phyloP scores from a whole-genome alignment of 148 eudicot genomes.

The Nepenthes gracilis region DNA sequence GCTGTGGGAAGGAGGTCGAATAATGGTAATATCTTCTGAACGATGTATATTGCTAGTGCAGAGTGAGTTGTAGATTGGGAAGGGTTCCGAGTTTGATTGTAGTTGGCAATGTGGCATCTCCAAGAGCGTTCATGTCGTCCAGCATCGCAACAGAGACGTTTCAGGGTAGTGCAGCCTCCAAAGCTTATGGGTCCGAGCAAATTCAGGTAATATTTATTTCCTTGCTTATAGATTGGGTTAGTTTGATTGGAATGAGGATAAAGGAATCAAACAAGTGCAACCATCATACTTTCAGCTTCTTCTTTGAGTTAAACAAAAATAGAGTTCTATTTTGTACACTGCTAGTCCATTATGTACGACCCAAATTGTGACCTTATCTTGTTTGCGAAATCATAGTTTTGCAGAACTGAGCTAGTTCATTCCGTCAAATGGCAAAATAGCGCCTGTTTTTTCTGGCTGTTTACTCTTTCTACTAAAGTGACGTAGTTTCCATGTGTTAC shows the following conservation, averaged over 20 bases:
- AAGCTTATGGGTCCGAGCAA: slow-evolving; percentile 86
- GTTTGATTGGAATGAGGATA: not conserved
- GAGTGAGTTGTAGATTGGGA: slow-evolving; percentile 34
- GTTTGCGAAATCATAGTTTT: too few relatives aligned
- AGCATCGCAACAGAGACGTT: slow-evolving; percentile 37
- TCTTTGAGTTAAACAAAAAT: too few relatives aligned
- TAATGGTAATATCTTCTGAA: not conserved
- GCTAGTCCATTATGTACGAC: too few relatives aligned
- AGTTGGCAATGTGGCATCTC: slow-evolving; percentile 29
- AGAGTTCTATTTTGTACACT: too few relatives aligned
- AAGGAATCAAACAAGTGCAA: not conserved
- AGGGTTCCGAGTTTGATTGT: slow-evolving; percentile 23
- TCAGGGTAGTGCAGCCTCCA: slow-evolving; percentile 26
- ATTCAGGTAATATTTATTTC: slow-evolving; percentile 60
- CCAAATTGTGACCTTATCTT: too few relatives aligned
- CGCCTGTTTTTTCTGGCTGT: too few relatives aligned
- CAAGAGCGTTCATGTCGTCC: slow-evolving; percentile 61
- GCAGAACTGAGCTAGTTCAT: too few relatives aligned
- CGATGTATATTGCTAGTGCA: slow-evolving; percentile 9
- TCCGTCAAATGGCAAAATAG: too few relatives aligned
- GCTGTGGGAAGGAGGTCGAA: not conserved
- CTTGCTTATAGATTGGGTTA: not conserved
- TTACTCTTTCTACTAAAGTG: too few relatives aligned
- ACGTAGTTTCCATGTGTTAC: too few relatives aligned
- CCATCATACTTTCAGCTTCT: not conserved